Conservation (phyloP, 768 basidiomycete genomes). For the Termitomyces sp. region DNA sequence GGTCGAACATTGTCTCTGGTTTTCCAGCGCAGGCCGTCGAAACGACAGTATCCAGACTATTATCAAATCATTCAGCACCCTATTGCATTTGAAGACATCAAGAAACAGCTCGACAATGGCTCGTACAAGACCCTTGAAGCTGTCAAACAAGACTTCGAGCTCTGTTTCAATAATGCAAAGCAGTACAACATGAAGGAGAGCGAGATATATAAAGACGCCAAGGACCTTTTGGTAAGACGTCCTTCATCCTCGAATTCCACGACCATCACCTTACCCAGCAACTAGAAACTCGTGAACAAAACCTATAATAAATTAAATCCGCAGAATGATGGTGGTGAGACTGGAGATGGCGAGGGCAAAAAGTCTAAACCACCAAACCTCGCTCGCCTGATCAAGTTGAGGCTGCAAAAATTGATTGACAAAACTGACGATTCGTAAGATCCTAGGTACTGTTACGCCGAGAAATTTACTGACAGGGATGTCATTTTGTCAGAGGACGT, state of each 20-base stretch:
- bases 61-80: slow-evolving; percentile 75
- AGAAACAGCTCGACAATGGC: slow-evolving; percentile 60
- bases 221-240: slow-evolving; percentile 62
- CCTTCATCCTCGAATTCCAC: neutral
- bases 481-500: slow-evolving; percentile 44
- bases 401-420: slow-evolving; percentile 66
- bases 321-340: slow-evolving; percentile 33
- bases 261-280: slow-evolving; percentile 1
- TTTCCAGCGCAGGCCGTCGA: slow-evolving; percentile 67
- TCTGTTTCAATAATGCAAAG: slow-evolving; percentile 78
- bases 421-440: slow-evolving; percentile 68
- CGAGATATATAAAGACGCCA: slow-evolving; percentile 77
- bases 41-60: slow-evolving; percentile 80
- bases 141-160: slow-evolving; percentile 67
- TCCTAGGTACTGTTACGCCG: neutral
- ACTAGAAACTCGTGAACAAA: slow-evolving; percentile 46
- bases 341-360: slow-evolving; percentile 32
- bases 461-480: neutral
- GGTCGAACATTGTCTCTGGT: slow-evolving; percentile 56
- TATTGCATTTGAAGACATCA: slow-evolving; percentile 87
- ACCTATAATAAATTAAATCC: slow-evolving; percentile 41
- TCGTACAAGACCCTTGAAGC: slow-evolving; percentile 58
- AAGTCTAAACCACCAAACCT: slow-evolving; percentile 61
- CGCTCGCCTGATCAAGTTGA: slow-evolving; percentile 57
- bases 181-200: slow-evolving; percentile 79